Conservation (phyloP, 2,329 filamentous ascomycete species). For the Clonostachys byssicola region DNA sequence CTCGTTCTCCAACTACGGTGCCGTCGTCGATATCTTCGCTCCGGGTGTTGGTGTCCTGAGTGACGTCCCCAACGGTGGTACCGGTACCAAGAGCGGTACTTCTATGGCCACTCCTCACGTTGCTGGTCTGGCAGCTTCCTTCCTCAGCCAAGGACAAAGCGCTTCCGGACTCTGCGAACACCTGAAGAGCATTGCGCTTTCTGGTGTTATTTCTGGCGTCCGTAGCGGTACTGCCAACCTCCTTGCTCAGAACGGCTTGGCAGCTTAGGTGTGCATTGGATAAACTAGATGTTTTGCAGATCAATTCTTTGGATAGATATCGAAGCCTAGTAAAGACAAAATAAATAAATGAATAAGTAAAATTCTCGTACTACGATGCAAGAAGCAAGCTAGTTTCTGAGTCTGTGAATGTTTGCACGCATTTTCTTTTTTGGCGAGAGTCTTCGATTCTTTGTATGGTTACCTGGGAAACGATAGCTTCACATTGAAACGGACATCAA, state of each 20-base stretch:
- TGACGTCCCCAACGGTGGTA: slow-evolving; percentile 93
- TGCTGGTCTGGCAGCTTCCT: slow-evolving; percentile 93
- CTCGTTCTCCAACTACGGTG: slow-evolving; percentile 99
- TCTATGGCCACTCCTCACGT: slow-evolving; percentile 99
- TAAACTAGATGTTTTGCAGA: no score
- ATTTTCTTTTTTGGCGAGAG: no score
- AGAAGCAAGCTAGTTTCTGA: no score
- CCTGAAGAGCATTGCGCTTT: slow-evolving; percentile 33
- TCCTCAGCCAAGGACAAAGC: slow-evolving; percentile 54
- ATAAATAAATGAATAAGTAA: no score
- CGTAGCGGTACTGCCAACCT: slow-evolving; percentile 25
- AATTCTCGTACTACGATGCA: no score
- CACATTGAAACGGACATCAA: no score
- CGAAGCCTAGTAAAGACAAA: no score
- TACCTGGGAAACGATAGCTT: no score
- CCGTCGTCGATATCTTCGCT: slow-evolving; percentile 99
- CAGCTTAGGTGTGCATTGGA: no score
- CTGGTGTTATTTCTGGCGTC: slow-evolving; percentile 26
- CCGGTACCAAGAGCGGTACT: slow-evolving; percentile 94
- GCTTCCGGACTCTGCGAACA: slow-evolving; percentile 30
- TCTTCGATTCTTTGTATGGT: no score
- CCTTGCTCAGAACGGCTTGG: slow-evolving; percentile 23
- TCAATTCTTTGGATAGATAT: no score
- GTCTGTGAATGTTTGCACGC: no score
- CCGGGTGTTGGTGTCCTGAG: slow-evolving; percentile 77